phyloP scores from a whole-genome alignment of 805 yeast genomes.

The Debaryomyces castellii region DNA sequence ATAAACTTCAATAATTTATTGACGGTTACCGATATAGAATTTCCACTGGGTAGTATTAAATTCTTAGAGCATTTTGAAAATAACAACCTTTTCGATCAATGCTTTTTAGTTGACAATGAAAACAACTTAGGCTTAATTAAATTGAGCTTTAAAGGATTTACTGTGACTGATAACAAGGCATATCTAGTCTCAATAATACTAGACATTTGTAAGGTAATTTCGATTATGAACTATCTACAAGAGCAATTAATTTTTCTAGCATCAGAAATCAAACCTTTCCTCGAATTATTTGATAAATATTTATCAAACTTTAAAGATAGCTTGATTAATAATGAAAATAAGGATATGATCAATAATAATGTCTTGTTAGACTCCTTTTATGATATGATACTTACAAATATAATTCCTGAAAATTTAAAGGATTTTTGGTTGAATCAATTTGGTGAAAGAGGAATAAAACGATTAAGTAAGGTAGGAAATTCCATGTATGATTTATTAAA shows the following conservation, averaged over 20 bases:
- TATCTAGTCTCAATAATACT: conserved; percentile 21
- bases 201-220: conserved; percentile 23
- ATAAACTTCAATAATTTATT: conserved; percentile 31
- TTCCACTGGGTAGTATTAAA: conserved; percentile 13
- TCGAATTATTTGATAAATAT: conserved; percentile 29
- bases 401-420: conserved; percentile 46
- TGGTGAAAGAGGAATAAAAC: conserved; percentile 64
- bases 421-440: conserved; percentile 65
- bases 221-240: conserved; percentile 22
- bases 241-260: conserved; percentile 18
- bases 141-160: conserved; percentile 12
- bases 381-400: conserved; percentile 53
- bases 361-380: conserved; percentile 28
- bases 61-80: conserved; percentile 20
- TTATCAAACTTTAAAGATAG: conserved; percentile 30
- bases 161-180: conserved; percentile 5
- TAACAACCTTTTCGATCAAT: conserved; percentile 25
- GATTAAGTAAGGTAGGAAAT: conserved; percentile 53
- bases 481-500: conserved; percentile 50
- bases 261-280: conserved; percentile 23
- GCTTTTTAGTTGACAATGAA: conserved; percentile 19
- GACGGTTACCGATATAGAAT: conserved; percentile 23
- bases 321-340: conserved; percentile 15
- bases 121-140: conserved; percentile 12
- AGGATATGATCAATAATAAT: conserved; percentile 26